Evolutionary conservation across 2,329 filamentous ascomycete species (phyloP).

Genomic region (Colletotrichum sp.): DNA sequence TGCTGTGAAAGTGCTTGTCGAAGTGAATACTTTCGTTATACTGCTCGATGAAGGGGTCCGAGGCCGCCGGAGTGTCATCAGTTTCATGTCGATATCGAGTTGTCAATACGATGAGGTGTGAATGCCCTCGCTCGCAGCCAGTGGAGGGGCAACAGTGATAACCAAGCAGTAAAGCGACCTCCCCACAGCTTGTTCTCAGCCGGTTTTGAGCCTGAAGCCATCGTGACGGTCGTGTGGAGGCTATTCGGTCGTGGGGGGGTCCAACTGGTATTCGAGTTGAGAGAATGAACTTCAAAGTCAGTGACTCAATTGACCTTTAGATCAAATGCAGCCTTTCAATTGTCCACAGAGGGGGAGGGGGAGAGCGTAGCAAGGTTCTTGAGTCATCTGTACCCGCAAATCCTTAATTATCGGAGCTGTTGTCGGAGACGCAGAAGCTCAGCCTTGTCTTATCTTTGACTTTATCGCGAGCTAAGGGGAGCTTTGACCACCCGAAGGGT

Average conservation of each 20-base stretch:
- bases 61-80: constrained; percentile 65
- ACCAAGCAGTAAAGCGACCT: constrained; percentile 42
- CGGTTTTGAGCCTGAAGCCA: constrained; percentile 30
- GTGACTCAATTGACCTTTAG: neutral
- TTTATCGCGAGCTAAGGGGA: constrained; percentile 8
- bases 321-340: neutral
- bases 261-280: neutral
- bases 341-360: neutral
- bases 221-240: constrained; percentile 12
- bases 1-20: constrained; percentile 79
- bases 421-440: neutral
- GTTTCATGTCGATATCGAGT: neutral
- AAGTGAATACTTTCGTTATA: constrained; percentile 86
- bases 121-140: neutral
- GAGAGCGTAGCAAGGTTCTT: neutral
- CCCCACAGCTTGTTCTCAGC: constrained; percentile 44
- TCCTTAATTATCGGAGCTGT: neutral
- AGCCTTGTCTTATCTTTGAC: constrained; percentile 14
- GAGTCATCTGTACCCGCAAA: neutral
- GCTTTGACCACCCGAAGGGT: neutral
- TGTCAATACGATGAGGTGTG: neutral
- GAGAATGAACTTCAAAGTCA: neutral
- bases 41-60: constrained; percentile 83
- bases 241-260: neutral
- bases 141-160: neutral